Evolutionary conservation across 257 asterid genomes (phyloP), one percentile per base, ranked within the genome.

Genomic region (Capsicum pubescens): DNA sequence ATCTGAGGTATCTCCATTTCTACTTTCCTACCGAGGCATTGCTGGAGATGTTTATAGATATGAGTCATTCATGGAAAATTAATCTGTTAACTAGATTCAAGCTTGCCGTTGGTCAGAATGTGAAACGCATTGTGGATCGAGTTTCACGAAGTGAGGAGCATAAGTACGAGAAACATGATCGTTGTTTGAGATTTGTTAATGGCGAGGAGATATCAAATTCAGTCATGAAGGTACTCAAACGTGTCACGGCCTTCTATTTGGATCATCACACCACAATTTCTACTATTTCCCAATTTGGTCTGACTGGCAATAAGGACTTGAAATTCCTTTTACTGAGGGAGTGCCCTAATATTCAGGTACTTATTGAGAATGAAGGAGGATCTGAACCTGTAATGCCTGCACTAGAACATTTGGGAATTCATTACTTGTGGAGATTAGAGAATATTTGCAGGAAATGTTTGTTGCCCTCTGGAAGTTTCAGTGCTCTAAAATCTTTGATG

Each of bases 21-120:
- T 88, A 88, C 83, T 88, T 88, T 69, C 88, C 90, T 15, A 48
- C 68, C 54, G 71, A 82, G 32, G 78, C 84, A 82, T 19, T 26
- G 44, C 64, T 88, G 36, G 58, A 86, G 21, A 9, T 8, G 5
- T 88, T 86, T 71, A 68, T 66, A 36, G 32, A 32, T 46, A 60
- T 0, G 68, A 84, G 88, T 52, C 83, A 36, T 64, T 84, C 86
- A 1, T 83, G 86, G 90, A 6, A 60, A 10, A 52, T 60, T 2
- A 78, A 81, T 26, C 36, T 9, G 15, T 36, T 61, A 10, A 44
- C 12, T 19, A 86, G 55, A 68, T 88, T 86, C 79, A 67, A 35
- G 57, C 63, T 88, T 82, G 69, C 68, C 57, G 86, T 86, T 13
- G 90, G 90, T 46, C 86, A 68, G 58, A 69, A 88, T 69, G 87